Percentiles rank a stretch among this genome's conserved stretches.
Conservation (phyloP, 169 alveolate species). For the Plasmodium knowlesi region DNA sequence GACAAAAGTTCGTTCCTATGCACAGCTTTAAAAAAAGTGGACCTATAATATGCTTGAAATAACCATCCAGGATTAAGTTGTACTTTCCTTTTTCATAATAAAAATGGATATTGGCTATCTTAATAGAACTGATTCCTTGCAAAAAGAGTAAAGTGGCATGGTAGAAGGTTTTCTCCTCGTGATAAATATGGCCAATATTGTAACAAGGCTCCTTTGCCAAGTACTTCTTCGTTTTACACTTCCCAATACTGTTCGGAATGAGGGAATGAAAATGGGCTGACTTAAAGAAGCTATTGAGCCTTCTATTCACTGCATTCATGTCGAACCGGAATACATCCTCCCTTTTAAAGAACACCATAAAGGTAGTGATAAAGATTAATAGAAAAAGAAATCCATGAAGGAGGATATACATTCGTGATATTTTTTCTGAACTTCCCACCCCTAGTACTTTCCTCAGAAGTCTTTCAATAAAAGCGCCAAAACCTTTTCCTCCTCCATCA, state of each 20-base stretch:
- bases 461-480: not conserved
- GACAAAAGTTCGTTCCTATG: constrained; percentile 60
- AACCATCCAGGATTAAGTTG: constrained; percentile 21
- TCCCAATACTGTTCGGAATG: constrained; percentile 51
- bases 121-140: constrained; percentile 48
- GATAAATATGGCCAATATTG: constrained; percentile 51
- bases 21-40: constrained; percentile 61
- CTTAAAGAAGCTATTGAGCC: constrained; percentile 23
- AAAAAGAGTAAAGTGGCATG: constrained; percentile 68
- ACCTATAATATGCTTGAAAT: constrained; percentile 62
- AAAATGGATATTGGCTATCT: constrained; percentile 22
- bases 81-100: constrained; percentile 44
- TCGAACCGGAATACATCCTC: constrained; percentile 17
- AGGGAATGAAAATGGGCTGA: constrained; percentile 36
- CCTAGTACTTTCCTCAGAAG: not conserved
- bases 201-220: constrained; percentile 65
- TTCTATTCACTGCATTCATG: constrained; percentile 32
- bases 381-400: constrained; percentile 21
- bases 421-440: not conserved
- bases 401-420: not conserved
- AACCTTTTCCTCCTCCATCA: not conserved
- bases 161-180: constrained; percentile 70
- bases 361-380: not conserved
- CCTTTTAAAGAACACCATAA: constrained; percentile 21
- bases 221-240: constrained; percentile 56